A percentile compares a stretch with the other conserved stretches of the same genome.
phyloP scores from a whole-genome alignment of 805 yeast species.

The Ogataea paradorogensis region DNA sequence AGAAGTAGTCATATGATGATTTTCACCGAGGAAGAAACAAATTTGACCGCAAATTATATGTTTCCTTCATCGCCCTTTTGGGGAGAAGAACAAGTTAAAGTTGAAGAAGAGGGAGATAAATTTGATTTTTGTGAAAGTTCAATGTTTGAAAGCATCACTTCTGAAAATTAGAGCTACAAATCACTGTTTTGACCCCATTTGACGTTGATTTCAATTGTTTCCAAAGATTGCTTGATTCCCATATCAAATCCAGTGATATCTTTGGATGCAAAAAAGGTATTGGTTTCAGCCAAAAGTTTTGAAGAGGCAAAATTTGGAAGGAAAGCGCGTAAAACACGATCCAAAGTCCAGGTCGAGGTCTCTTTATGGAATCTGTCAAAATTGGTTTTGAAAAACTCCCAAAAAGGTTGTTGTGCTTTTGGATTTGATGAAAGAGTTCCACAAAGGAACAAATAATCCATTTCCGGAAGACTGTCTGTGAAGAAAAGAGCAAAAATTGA shows the following conservation, averaged over 20 bases:
- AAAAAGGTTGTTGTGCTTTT: slow-evolving; percentile 40
- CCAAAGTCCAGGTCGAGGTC: slow-evolving; percentile 37
- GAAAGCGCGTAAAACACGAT: slow-evolving; percentile 34
- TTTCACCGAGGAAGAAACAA: slow-evolving; percentile 11
- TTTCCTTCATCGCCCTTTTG: slow-evolving; percentile 9
- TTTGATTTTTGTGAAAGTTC: slow-evolving; percentile 9
- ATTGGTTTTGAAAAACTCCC: slow-evolving; percentile 49
- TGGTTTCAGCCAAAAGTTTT: slow-evolving; percentile 37
- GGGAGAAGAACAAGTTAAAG: slow-evolving; percentile 1
- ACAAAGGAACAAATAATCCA: slow-evolving; percentile 58
- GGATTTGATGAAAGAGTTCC: slow-evolving; percentile 46
- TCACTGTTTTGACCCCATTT: slow-evolving; percentile 40
- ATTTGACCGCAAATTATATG: slow-evolving; percentile 3
- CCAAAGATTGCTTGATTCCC: slow-evolving; percentile 54
- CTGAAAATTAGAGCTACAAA: slow-evolving; percentile 5
- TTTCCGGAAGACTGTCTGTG: slow-evolving; percentile 47
- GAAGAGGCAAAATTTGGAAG: slow-evolving; percentile 35
- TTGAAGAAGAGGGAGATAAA: slow-evolving; percentile 2
- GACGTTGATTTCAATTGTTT: slow-evolving; percentile 47
- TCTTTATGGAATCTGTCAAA: slow-evolving; percentile 43
- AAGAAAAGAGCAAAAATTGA: slow-evolving; percentile 40
- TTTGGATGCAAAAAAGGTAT: slow-evolving; percentile 42
- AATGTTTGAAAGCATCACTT: slow-evolving; percentile 10
- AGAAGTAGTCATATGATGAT: slow-evolving; percentile 7
- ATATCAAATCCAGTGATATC: slow-evolving; percentile 57